A percentile compares a stretch with the other conserved stretches of the same genome.
These are phyloP conservation scores for Globisporangium iwayamae DNA, from an alignment of 352 stramenopile genomes.

Conservation along the genomic window DNA sequence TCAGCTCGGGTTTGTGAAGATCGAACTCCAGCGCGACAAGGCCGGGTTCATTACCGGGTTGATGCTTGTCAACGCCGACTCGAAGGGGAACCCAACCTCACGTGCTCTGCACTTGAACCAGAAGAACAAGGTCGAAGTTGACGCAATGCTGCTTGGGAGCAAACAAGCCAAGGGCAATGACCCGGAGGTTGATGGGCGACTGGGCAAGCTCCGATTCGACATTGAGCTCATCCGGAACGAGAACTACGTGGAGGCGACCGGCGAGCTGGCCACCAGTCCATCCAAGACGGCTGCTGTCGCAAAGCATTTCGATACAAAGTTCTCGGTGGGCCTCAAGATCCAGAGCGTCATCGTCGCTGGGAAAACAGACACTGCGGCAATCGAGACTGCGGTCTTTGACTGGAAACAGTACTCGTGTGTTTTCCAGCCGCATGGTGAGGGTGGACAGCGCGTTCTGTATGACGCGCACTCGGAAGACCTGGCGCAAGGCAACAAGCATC, in stretches of 20 bases:
- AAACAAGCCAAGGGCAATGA: constrained; percentile 36
- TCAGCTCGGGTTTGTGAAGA: constrained; percentile 41
- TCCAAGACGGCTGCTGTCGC: constrained; percentile 14
- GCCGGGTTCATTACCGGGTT: constrained; percentile 43
- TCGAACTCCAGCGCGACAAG: constrained; percentile 59
- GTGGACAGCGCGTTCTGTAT: constrained; percentile 39
- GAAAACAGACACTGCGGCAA: neutral
- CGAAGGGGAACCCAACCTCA: constrained; percentile 24
- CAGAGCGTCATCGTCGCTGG: constrained; percentile 17
- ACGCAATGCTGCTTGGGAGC: constrained; percentile 45
- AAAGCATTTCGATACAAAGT: constrained; percentile 35
- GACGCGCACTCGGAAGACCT: constrained; percentile 48
- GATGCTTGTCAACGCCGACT: constrained; percentile 40
- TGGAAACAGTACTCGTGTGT: constrained; percentile 39
- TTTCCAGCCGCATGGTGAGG: constrained; percentile 49
- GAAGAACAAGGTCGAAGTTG: constrained; percentile 33
- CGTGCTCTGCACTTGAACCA: constrained; percentile 39
- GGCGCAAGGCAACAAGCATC: constrained; percentile 23
- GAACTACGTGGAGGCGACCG: constrained; percentile 38
- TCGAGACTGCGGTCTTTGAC: constrained; percentile 13
- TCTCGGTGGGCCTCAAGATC: constrained; percentile 45
- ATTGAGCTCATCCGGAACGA: constrained; percentile 61
- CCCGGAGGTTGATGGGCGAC: constrained; percentile 34
- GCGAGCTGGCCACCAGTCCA: constrained; percentile 11
- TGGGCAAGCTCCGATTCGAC: constrained; percentile 50